A percentile compares a stretch with the other conserved stretches of the same genome.
These are phyloP conservation scores for Penicillium sp. DNA, from an alignment of 2,329 filamentous ascomycete genomes.

Conservation along the genomic window DNA sequence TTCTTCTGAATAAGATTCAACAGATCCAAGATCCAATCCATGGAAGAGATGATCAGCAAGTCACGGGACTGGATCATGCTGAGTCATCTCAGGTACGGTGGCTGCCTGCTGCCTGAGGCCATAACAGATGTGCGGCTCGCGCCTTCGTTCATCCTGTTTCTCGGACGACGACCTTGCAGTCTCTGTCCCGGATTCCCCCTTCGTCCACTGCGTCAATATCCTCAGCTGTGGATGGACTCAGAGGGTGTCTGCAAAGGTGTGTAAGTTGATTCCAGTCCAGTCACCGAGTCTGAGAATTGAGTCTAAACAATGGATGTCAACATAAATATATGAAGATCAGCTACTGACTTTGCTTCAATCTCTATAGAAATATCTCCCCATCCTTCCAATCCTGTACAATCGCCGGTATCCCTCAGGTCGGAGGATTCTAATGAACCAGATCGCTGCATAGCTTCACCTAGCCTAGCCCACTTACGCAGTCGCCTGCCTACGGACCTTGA, in stretches of 20 bases:
- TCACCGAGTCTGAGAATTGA: conserved; percentile 1
- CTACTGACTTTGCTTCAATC: conserved; percentile 4
- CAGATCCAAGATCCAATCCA: conserved; percentile 4
- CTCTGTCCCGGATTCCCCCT: conserved; percentile 20
- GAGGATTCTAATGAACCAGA: conserved; percentile 1
- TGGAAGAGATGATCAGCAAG: conserved; percentile 6
- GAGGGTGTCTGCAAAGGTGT: conserved; percentile 22
- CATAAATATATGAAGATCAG: not conserved
- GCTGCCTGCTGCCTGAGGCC: conserved; percentile 34
- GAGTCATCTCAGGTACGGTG: conserved; percentile 24
- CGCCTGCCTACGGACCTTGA: not conserved
- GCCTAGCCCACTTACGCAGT: not conserved
- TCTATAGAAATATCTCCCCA: conserved; percentile 10
- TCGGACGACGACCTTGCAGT: conserved; percentile 32
- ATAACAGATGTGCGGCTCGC: conserved; percentile 17
- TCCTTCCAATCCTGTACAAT: not conserved
- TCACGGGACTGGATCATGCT: conserved; percentile 3
- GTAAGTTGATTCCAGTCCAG: conserved; percentile 19
- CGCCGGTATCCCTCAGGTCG: not conserved
- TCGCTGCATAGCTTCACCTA: not conserved
- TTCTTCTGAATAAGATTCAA: too few species aligned
- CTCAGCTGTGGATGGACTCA: conserved; percentile 14
- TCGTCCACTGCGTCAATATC: conserved; percentile 12
- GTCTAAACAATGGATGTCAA: conserved; percentile 7
- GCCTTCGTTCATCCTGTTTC: conserved; percentile 28